Evolutionary conservation across 2,329 filamentous ascomycete genomes (phyloP).

Genomic region (Phoma sp.): DNA sequence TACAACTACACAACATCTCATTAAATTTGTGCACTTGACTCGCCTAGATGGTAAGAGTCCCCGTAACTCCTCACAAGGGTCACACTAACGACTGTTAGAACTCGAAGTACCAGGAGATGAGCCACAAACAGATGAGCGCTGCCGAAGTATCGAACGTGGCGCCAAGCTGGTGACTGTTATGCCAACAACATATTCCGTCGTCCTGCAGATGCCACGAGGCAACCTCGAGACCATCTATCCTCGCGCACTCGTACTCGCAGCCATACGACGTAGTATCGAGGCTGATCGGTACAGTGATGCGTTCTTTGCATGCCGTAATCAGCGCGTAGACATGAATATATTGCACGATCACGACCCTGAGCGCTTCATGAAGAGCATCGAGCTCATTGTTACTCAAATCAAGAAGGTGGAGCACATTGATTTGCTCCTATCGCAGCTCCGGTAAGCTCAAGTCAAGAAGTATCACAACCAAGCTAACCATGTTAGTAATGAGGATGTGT

Average conservation of each 20-base stretch:
- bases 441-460: conserved; percentile 57
- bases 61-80: neutral
- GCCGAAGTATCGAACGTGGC: conserved; percentile 89
- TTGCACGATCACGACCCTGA: conserved; percentile 90
- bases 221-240: conserved; percentile 96
- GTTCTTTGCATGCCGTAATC: conserved; percentile 86
- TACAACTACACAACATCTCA: conserved; percentile 88
- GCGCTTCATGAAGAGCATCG: conserved; percentile 80
- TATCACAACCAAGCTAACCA: conserved; percentile 10
- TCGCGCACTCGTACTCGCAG: conserved; percentile 88
- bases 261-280: conserved; percentile 83
- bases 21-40: conserved; percentile 91
- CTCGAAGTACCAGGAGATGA: conserved; percentile 86
- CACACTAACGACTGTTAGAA: conserved; percentile 57
- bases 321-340: conserved; percentile 98
- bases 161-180: conserved; percentile 87
- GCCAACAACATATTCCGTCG: conserved; percentile 82
- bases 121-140: conserved; percentile 89
- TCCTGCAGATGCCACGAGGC: conserved; percentile 93
- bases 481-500: conserved; percentile 82
- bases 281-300: conserved; percentile 81
- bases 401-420: conserved; percentile 84
- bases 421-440: conserved; percentile 85
- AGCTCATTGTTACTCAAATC: conserved; percentile 82
- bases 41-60: conserved; percentile 64